These are phyloP conservation scores for Paraphaeosphaeria minitans DNA, from an alignment of 2,329 filamentous ascomycete genomes.

Conservation along the genomic window DNA sequence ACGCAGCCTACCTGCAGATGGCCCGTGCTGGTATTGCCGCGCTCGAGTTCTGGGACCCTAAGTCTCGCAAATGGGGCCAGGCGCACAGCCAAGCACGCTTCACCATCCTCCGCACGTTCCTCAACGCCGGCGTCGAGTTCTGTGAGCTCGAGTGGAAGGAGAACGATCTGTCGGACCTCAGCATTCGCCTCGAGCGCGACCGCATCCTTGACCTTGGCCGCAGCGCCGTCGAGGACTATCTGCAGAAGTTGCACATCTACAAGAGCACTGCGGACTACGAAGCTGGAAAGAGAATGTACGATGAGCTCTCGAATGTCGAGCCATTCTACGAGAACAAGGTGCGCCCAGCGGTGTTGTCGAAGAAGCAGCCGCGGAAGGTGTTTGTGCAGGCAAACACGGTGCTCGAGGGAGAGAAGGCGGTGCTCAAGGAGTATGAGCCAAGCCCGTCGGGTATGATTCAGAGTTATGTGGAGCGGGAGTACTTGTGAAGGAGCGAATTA, in stretches of 20 bases:
- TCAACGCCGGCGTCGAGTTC: slow-evolving; percentile 84
- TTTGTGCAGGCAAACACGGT: slow-evolving; percentile 94
- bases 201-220: slow-evolving; percentile 87
- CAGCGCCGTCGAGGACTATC: slow-evolving; percentile 80
- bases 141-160: slow-evolving; percentile 77
- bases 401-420: slow-evolving; percentile 59
- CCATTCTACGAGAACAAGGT: slow-evolving; percentile 85
- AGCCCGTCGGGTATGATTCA: slow-evolving; percentile 72
- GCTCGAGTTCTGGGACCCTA: slow-evolving; percentile 94
- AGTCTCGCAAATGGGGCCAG: slow-evolving; percentile 89
- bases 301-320: slow-evolving; percentile 80
- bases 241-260: slow-evolving; percentile 91
- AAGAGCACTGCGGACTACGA: slow-evolving; percentile 87
- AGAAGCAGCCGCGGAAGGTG: slow-evolving; percentile 84
- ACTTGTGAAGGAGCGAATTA: slow-evolving; percentile 26
- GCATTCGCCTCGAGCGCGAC: slow-evolving; percentile 79
- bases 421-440: slow-evolving; percentile 85
- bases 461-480: slow-evolving; percentile 45
- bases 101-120: slow-evolving; percentile 82
- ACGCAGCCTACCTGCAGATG: slow-evolving; percentile 89
- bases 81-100: slow-evolving; percentile 87
- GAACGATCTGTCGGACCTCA: slow-evolving; percentile 79
- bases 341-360: slow-evolving; percentile 73
- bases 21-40: slow-evolving; percentile 87
- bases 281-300: slow-evolving; percentile 78